Base-by-base conservation (phyloP, 805 yeast species). In the Candida orba region DNA sequence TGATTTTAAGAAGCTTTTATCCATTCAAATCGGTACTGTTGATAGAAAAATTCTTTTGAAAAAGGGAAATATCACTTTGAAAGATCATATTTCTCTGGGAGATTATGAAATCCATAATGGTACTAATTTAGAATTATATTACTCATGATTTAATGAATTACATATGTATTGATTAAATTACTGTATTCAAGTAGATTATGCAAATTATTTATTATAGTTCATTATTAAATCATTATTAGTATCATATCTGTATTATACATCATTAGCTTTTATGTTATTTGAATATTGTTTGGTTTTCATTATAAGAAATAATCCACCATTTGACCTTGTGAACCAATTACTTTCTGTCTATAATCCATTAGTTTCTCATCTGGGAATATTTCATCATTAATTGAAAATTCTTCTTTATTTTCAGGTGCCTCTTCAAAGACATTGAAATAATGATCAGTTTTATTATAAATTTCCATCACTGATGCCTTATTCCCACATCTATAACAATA, bases 401-500 rank as follows among this genome's bases (percentile, higher is more conserved):
- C 59, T 50, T 76, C 76, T 41, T 80, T 84, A 59, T 90, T 89
- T 55, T 89, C 97, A 0, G 98, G 98, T 8, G 97, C 93, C 13
- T 96, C 98, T 50, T 88, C 98, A 64, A 93, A 93, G 2, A 95
- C 95, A 58, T 93, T 93, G 65, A 91, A 93, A 54, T 69, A 76
- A 48, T 77, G 73, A 42, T 78, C 80, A 37, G 85, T 82, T 23
- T 80, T 78, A 40, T 75, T 78, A 52, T 75, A 76, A 6, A 93
- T 79, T 62, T 93, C 99, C 49, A 93, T 71, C n/a, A 93, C 90
- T n/a, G 96, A 85, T 5, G 99, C 99, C 59, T 88, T 79, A 60
- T 93, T 93, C 1, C 99, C 99, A 63, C 99, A 93, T 48, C 99
- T 64, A 57, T 93, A 93, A 60, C 99, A 93, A 60, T 93, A 93